Conservation (phyloP, 176 grass and related monocot genomes). For the Zea mays region Zm-B73-REFERENCE-NAM-5.0 NC_050102.1:74506501-74507000, state of each 20-base stretch:
- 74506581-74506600: too few species aligned
- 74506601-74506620: too few species aligned
- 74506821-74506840: constrained; percentile 15
- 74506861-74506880: not conserved
- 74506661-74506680: constrained; percentile 11
- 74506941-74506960: not conserved
- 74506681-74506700: not conserved
- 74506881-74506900: not conserved
- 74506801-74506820: constrained; percentile 13
- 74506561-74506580: too few species aligned
- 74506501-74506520: too few species aligned
- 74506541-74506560: too few species aligned
- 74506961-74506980: too few species aligned
- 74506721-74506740: constrained; percentile 7
- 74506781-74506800: constrained; percentile 3
- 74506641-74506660: constrained; percentile 14
- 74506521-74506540: too few species aligned
- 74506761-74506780: not conserved
- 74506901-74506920: not conserved
- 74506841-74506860: not conserved
- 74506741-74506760: too few species aligned
- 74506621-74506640: constrained; percentile 4
- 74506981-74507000: not conserved
- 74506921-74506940: not conserved
- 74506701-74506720: not conserved